Base-by-base conservation (phyloP, 331 rosid genomes). In the Quercus lobata region DNA sequence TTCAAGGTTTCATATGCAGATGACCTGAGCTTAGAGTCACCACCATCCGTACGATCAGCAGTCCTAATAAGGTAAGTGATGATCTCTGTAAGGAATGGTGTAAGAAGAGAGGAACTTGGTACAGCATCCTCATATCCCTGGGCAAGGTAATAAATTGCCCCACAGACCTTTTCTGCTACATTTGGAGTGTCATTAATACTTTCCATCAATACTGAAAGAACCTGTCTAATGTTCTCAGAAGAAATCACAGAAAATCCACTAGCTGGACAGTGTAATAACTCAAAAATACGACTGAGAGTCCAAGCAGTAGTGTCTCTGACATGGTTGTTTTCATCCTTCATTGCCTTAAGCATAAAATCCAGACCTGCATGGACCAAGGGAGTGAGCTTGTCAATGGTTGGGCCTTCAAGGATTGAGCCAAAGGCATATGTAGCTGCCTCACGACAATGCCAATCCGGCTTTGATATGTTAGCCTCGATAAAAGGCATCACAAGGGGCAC, bases 231-330 rank as follows among this genome's bases (percentile, higher is more conserved):
- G 72, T 79, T 86, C 66, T 79, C 84, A 49, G 83, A 29, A 29
- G 89, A 79, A 49, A 86, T 69, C 62, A 86, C 82, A 52, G 89
- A 76, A 72, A 69, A 77, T 49, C 83, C 88, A 69, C 53, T 4
- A 35, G 80, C 86, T 56, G 89, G 86, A 79, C 77, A 22, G 69
- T 86, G 89, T 57, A 86, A 72, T n/a, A 82, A 71, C 86, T 86
- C 86, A 14, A 86, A 86, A 24, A 86, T 82, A 22, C 89, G 84
- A 32, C 89, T 22, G 8, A 86, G 86, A 35, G 89, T 82, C 89
- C 89, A 86, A 3, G 89, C 89, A 79, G 89, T 86, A 21, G 89
- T 82, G 71, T 86, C 89, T 60, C 80, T 86, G 65, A 86, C 89
- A 21, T 86, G 84, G 71, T 76, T 79, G 63, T 86, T 82, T 69